Base-by-base conservation (phyloP, 257 asterid species). In the Galeopsis tetrahit region DNA sequence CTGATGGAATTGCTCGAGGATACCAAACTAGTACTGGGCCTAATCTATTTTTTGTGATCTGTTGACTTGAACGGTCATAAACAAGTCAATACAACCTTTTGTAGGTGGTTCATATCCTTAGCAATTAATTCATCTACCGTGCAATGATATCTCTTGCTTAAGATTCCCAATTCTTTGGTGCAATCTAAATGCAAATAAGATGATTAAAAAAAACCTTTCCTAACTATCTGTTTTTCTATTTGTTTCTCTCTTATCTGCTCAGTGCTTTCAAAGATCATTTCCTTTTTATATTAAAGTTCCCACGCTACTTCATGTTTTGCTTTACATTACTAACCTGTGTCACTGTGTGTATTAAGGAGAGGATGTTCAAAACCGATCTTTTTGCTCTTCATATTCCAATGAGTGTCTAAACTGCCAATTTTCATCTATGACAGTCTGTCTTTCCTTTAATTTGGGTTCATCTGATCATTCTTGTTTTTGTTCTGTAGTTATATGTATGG, bases 401-500 rank as follows among this genome's bases (percentile, higher is more conserved):
- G 28, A 21, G 28, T 21, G 28, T 21, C 28, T 21, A 0, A 21
- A 21, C 28, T 40, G 1, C 44, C 44, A 40, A 7, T 40, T 40
- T 42, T 42, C 48, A 42, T 58, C 6, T 0, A 7, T 10, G 39
- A 15, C 40, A 58, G 32, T 21, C 2, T 33, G 2, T 6, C 71
- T 36, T 10, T n/a, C 67, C 63, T 48, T 48, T 10, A 48, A 48
- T 48, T n/a, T 48, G 55, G 55, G 10, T 14, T 49, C 36, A 28
- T 63, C 63, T 58, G 33, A 48, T 56, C 63, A 32, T 3, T 39
- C 42, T 35, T 40, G 44, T 73, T 10, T 53, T 63, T 21, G 15
- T 77, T 39, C 63, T 77, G 76, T 92, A 90, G 90, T 77, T 90
- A 59, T 88, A 90, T 15, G 90, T 84, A 38, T 86, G 89, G 88